Base-by-base conservation (phyloP, 768 basidiomycete genomes). In the Mycena maculata region DNA sequence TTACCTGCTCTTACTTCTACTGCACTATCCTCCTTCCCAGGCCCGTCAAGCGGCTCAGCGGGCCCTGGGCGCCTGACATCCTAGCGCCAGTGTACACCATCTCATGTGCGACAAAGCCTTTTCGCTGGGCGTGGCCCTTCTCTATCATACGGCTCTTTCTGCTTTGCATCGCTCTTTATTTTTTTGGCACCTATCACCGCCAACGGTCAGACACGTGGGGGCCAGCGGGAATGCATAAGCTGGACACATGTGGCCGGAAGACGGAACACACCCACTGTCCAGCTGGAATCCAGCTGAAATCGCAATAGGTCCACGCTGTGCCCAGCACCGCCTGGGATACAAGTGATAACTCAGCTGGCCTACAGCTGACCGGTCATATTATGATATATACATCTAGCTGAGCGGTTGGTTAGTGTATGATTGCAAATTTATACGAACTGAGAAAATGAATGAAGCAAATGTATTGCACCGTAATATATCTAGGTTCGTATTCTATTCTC, bases 281-380 rank as follows among this genome's bases (percentile, higher is more conserved):
- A n/a, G 54, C 44, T 45, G 44, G 54, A 4, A 12, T 1, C 54
- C 54, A 55, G 54, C 38, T 16, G 2, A 4, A 41, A 18, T 55
- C 54, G 25, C 23, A 55, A 55, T 55, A 27, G 54, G 38, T 39
- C 54, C 54, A 55, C 38, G 28, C n/a, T 55, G 54, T 36, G 20
- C 7, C 54, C 54, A 55, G 41, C 23, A 18, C n/a, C 10, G 22
- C 8, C n/a, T n/a, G n/a, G n/a, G n/a, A n/a, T n/a, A n/a, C n/a
- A n/a, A n/a, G n/a, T n/a, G n/a, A n/a, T n/a, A n/a, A n/a, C n/a
- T n/a, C n/a, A n/a, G 20, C 25, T 55, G 39, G 54, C 23, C 16
- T 36, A 36, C 54, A 55, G 54, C 54, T 55, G 54, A 41, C 11
- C 22, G 11, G 15, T 16, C 13, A n/a, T n/a, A n/a, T n/a, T n/a